These are phyloP conservation scores for Penicillium thymicola DNA, from an alignment of 2,329 filamentous ascomycete species.

Conservation along the genomic window DNA sequence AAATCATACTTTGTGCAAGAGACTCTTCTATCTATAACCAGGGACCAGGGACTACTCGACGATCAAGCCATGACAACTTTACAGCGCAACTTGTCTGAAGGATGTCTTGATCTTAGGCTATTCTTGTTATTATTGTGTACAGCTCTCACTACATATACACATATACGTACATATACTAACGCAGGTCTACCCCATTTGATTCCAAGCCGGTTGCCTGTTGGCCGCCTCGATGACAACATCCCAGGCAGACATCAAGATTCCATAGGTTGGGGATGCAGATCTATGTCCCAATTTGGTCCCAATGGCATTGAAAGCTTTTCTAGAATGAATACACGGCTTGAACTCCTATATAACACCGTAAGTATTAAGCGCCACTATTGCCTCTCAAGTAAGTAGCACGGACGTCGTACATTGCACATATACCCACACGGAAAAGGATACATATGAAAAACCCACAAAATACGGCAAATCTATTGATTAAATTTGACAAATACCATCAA, in stretches of 20 bases:
- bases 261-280: conserved; percentile 1
- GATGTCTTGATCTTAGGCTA: neutral
- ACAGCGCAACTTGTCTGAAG: neutral
- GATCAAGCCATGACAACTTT: neutral
- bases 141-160: neutral
- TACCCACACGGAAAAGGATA: neutral
- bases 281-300: neutral
- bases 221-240: conserved; percentile 2
- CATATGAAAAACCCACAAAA: neutral
- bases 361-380: conserved; percentile 4
- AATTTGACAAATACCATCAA: neutral
- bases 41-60: neutral
- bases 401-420: neutral
- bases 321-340: neutral
- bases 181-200: neutral
- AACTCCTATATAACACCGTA: neutral
- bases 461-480: neutral
- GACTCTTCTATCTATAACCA: no score
- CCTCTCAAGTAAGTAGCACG: conserved; percentile 1
- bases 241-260: neutral
- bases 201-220: neutral
- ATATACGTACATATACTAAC: neutral
- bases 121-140: neutral
- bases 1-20: no score
- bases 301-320: neutral